Evolutionary conservation across 257 asterid genomes (phyloP).

Genomic region (Solanum sejunctum): DNA sequence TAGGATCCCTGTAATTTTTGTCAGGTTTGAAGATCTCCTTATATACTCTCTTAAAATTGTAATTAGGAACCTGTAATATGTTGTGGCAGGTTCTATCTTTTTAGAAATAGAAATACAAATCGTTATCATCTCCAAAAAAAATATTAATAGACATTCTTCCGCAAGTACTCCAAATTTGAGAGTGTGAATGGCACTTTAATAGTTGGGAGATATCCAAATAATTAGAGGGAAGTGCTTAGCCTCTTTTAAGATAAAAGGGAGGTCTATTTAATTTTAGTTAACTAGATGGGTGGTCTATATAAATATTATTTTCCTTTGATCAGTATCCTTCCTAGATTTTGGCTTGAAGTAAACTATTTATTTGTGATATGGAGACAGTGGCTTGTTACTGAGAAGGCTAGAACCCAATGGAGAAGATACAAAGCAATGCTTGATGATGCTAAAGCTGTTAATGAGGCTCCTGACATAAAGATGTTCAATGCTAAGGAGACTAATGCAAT

Average conservation of each 20-base stretch:
- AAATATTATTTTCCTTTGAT: background rate
- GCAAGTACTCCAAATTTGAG: background rate
- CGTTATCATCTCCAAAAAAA: no score
- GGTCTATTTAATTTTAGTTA: background rate
- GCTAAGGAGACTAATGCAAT: background rate
- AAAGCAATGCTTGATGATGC: conserved; percentile 74
- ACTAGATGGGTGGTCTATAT: background rate
- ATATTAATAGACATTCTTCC: background rate
- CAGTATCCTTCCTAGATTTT: background rate
- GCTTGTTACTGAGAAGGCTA: conserved; percentile 81
- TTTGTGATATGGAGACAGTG: conserved; percentile 38
- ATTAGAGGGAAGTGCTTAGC: background rate
- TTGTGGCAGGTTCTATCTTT: no score
- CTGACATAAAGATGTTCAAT: conserved; percentile 14
- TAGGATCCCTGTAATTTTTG: no score
- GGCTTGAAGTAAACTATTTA: background rate
- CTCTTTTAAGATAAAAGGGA: background rate
- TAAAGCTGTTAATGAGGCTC: conserved; percentile 17
- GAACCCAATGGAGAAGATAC: conserved; percentile 66
- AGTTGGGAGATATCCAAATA: background rate
- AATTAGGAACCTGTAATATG: no score
- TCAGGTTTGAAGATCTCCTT: no score
- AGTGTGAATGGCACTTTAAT: background rate
- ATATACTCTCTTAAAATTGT: no score
- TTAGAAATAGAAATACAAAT: no score